Percentiles rank a stretch among this genome's conserved stretches.
Conservation (phyloP, 2,329 filamentous ascomycete species). For the Allantophomopsis cytisporea region DNA sequence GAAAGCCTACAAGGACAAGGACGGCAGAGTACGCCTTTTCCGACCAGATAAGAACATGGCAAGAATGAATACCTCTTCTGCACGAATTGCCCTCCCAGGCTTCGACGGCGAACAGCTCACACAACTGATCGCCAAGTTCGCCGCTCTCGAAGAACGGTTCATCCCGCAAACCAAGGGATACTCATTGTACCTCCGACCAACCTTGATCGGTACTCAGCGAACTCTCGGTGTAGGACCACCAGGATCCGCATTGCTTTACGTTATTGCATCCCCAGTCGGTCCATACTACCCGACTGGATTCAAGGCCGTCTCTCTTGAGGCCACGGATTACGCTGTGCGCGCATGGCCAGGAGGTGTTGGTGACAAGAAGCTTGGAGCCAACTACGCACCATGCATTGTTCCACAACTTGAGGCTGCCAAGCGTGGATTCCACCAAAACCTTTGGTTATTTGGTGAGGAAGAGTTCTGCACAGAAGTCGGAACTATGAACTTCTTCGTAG, state of each 20-base stretch:
- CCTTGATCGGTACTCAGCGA: constrained; percentile 92
- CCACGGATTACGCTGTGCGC: constrained; percentile 90
- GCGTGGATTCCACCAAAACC: constrained; percentile 92
- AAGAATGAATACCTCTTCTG: constrained; percentile 80
- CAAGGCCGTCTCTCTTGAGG: constrained; percentile 91
- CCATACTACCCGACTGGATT: constrained; percentile 98
- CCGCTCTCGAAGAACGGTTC: constrained; percentile 73
- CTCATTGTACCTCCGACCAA: constrained; percentile 89
- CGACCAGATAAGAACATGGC: constrained; percentile 94
- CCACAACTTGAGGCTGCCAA: constrained; percentile 85
- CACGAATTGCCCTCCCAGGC: constrained; percentile 84
- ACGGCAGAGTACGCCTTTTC: constrained; percentile 74
- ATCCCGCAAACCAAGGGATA: constrained; percentile 81
- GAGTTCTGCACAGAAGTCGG: constrained; percentile 95
- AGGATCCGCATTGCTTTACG: constrained; percentile 79
- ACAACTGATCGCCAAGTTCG: constrained; percentile 69
- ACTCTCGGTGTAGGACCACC: constrained; percentile 90
- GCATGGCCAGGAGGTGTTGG: constrained; percentile 97
- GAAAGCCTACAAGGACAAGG: constrained; percentile 92
- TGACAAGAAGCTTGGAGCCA: constrained; percentile 96
- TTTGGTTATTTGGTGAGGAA: constrained; percentile 94
- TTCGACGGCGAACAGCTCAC: constrained; percentile 65
- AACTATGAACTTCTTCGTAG: constrained; percentile 97
- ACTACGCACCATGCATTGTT: constrained; percentile 98
- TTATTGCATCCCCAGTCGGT: constrained; percentile 92